Percentiles rank a stretch among this genome's conserved stretches.
phyloP scores from a whole-genome alignment of 2,329 filamentous ascomycete species.

The Fusarium stilboides region DNA sequence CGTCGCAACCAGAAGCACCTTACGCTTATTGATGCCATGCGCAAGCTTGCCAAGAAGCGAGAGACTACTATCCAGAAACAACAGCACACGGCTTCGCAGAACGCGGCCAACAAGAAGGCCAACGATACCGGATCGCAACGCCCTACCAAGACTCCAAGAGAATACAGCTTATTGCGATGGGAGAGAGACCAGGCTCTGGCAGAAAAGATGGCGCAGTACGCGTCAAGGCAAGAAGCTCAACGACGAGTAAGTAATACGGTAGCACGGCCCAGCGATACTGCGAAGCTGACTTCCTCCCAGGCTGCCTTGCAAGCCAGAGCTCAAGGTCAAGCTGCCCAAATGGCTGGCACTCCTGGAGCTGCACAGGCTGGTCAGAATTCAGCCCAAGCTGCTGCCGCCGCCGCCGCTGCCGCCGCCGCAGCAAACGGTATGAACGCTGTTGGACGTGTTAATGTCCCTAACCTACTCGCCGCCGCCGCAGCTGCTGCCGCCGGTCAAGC shows the following conservation, averaged over 20 bases:
- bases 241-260: conserved; percentile 64
- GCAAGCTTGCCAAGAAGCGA: conserved; percentile 94
- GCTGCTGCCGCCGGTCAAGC: conserved; percentile 60
- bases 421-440: conserved; percentile 50
- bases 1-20: conserved; percentile 89
- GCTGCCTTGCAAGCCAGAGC: conserved; percentile 64
- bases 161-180: conserved; percentile 91
- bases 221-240: conserved; percentile 72
- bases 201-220: conserved; percentile 70
- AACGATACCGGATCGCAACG: conserved; percentile 72
- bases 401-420: conserved; percentile 44
- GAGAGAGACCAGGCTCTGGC: conserved; percentile 83
- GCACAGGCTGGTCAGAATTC: conserved; percentile 52
- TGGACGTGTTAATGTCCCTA: conserved; percentile 60
- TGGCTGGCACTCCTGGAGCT: conserved; percentile 60
- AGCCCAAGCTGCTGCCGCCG: conserved; percentile 48
- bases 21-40: conserved; percentile 92
- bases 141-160: conserved; percentile 82
- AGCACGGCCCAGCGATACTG: conserved; percentile 6
- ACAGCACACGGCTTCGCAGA: conserved; percentile 83
- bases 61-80: conserved; percentile 90
- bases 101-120: conserved; percentile 86
- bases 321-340: conserved; percentile 62
- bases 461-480: conserved; percentile 62
- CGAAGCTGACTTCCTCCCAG: conserved; percentile 51